phyloP scores from a whole-genome alignment of 2,329 filamentous ascomycete genomes.

The Venturia oleaginea region DNA sequence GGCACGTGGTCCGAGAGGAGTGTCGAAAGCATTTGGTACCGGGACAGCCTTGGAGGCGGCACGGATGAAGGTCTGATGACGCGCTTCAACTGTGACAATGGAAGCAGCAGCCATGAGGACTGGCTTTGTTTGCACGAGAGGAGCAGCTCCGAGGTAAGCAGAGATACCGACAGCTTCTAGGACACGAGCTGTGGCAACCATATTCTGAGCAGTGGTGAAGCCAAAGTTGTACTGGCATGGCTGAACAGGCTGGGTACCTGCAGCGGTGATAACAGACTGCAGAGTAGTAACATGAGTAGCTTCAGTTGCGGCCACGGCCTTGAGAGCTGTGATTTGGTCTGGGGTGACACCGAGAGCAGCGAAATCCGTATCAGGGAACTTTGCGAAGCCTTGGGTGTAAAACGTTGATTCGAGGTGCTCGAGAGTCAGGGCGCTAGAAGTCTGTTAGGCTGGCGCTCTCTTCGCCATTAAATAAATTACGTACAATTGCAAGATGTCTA shows the following conservation, averaged over 20 bases:
- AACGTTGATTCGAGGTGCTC: slow-evolving; percentile 67
- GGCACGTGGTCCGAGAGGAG: slow-evolving; percentile 55
- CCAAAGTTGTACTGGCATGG: slow-evolving; percentile 64
- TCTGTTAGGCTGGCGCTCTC: slow-evolving; percentile 23
- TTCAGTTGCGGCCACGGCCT: slow-evolving; percentile 55
- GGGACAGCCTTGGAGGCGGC: slow-evolving; percentile 48
- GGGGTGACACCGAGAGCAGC: slow-evolving; percentile 49
- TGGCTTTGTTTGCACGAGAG: slow-evolving; percentile 49
- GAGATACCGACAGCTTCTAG: slow-evolving; percentile 67
- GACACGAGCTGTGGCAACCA: slow-evolving; percentile 60
- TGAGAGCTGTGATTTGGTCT: slow-evolving; percentile 49
- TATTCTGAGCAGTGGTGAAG: slow-evolving; percentile 54
- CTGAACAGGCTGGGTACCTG: slow-evolving; percentile 55
- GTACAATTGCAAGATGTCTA: slow-evolving; percentile 47
- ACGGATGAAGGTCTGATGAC: slow-evolving; percentile 66
- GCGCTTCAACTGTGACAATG: slow-evolving; percentile 64
- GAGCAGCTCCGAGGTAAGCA: slow-evolving; percentile 62
- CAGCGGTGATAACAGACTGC: slow-evolving; percentile 50
- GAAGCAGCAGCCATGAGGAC: slow-evolving; percentile 59
- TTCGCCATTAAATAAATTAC: slow-evolving; percentile 23
- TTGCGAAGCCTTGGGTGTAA: slow-evolving; percentile 61
- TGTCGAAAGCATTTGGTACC: slow-evolving; percentile 61
- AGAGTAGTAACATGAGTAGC: slow-evolving; percentile 52
- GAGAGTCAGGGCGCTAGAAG: slow-evolving; percentile 56
- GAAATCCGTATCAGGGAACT: slow-evolving; percentile 59